Base-by-base conservation (phyloP, 2,329 filamentous ascomycete species). In the Colletotrichum lupini region DNA sequence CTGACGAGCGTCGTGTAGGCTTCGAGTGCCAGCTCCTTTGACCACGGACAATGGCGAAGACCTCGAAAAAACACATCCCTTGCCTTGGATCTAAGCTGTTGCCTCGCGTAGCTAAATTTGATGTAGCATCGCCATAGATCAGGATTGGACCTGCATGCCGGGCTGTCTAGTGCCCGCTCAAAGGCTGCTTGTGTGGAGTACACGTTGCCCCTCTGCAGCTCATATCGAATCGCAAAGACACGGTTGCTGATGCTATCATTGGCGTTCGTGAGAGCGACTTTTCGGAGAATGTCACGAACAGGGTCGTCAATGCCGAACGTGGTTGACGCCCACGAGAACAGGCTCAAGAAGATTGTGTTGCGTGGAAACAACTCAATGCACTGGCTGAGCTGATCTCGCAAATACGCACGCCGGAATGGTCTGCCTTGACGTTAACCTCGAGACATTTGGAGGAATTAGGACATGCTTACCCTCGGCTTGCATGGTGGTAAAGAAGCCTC, bases 301-400 rank as follows among this genome's bases (percentile, higher is more conserved):
- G 94, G 92, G 76, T 97, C 94, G 74, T 95, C 90, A 67, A 97
- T 88, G 28, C 92, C 89, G 56, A 94, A 90, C 8, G 92, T 90
- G 2, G 90, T 87, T 79, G 96, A 92, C 74, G 94, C 92, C 86
- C 92, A 93, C n/a, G 91, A 88, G 75, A 93, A 93, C 0, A 97
- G 83, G 1, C 89, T 86, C 1, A 97, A 87, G 74, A 98, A 92
- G 6, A 94, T 86, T 1, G 91, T 93, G 82, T 98, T 98, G 61
- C 86, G 85, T 0, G 95, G 94, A 79, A 95, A 97, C 7, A 84
- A 79, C 0, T 78, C 77, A 26, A 97, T 85, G 74, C 92, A 93
- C 2, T 85, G 82, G 5, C 85, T 82, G 1, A 98, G 83, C 14
- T 92, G 84, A 8, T 87, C 82, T 56, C 93, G 91, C 42, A 97